Conservation (phyloP, 768 basidiomycete genomes). For the Solioccasus polychromus region DNA sequence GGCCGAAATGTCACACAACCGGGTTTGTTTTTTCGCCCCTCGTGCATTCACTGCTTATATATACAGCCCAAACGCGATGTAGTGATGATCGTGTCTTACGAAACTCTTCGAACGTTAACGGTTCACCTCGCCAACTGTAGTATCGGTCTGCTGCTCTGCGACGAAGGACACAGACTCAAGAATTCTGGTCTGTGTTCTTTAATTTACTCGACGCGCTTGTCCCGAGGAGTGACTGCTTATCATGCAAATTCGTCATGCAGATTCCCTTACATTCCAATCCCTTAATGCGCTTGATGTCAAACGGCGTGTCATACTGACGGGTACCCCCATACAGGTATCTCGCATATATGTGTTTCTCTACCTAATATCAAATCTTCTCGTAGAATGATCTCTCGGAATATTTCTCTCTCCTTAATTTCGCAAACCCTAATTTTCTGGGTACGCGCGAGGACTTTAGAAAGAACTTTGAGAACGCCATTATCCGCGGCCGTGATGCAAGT, state of each 20-base stretch:
- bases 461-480: constrained; percentile 91
- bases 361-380: not conserved
- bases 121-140: constrained; percentile 73
- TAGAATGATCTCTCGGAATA: constrained; percentile 94
- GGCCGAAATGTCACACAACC: constrained; percentile 92
- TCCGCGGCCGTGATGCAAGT: constrained; percentile 86
- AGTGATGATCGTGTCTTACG: constrained; percentile 99
- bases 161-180: constrained; percentile 96
- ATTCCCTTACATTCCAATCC: constrained; percentile 84
- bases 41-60: not conserved
- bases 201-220: not conserved
- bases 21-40: constrained; percentile 45
- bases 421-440: constrained; percentile 88
- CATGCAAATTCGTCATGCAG: constrained; percentile 35
- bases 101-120: constrained; percentile 82
- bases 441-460: constrained; percentile 89
- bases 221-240: constrained; percentile 1
- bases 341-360: constrained; percentile 5
- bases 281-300: constrained; percentile 80
- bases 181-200: constrained; percentile 70
- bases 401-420: constrained; percentile 90
- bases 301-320: constrained; percentile 90
- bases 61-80: not conserved
- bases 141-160: constrained; percentile 91
- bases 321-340: constrained; percentile 84